Percentiles rank a stretch among this genome's conserved stretches.
phyloP scores from a whole-genome alignment of 768 basidiomycete genomes.

The Leccinum longicurvipes region DNA sequence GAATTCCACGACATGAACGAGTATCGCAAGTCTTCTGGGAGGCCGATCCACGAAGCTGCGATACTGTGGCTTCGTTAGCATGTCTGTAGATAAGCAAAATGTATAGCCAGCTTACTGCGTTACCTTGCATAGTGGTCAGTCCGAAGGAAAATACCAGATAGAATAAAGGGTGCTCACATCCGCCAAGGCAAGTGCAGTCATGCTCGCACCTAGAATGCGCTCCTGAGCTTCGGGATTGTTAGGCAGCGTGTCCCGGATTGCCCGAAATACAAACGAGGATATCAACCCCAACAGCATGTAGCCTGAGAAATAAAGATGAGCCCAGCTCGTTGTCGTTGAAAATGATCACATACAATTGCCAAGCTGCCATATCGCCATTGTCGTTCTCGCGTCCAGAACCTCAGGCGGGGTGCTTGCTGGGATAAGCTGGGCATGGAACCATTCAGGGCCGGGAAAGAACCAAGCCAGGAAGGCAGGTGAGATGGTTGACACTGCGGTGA shows the following conservation, averaged over 20 bases:
- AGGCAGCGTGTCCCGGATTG: slow-evolving; percentile 56
- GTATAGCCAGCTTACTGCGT: slow-evolving; percentile 50
- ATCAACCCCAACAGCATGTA: slow-evolving; percentile 63
- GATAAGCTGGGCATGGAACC: slow-evolving; percentile 67
- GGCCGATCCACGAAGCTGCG: slow-evolving; percentile 48
- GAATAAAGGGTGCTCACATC: slow-evolving; percentile 48
- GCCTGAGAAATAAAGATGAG: slow-evolving; percentile 35
- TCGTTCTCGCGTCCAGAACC: slow-evolving; percentile 46
- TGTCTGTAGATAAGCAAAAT: background rate
- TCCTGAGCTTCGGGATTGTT: slow-evolving; percentile 62
- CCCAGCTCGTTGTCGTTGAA: background rate
- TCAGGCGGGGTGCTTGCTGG: slow-evolving; percentile 35
- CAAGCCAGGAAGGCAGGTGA: slow-evolving; percentile 50
- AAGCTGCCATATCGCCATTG: slow-evolving; percentile 66
- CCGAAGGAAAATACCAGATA: background rate
- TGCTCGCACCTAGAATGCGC: slow-evolving; percentile 58
- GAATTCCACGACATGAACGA: slow-evolving; percentile 58
- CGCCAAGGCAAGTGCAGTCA: slow-evolving; percentile 62
- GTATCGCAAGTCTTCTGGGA: slow-evolving; percentile 55
- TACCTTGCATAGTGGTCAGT: slow-evolving; percentile 36
- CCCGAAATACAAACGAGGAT: slow-evolving; percentile 64
- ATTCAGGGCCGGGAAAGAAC: slow-evolving; percentile 56
- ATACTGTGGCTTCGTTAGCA: slow-evolving; percentile 43
- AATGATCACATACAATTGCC: slow-evolving; percentile 50
- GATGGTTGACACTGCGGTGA: slow-evolving; percentile 45